These are phyloP conservation scores for Backusella parvicylindrica DNA, from an alignment of 192 early-diverging fungal genomes.

Conservation along the genomic window DNA sequence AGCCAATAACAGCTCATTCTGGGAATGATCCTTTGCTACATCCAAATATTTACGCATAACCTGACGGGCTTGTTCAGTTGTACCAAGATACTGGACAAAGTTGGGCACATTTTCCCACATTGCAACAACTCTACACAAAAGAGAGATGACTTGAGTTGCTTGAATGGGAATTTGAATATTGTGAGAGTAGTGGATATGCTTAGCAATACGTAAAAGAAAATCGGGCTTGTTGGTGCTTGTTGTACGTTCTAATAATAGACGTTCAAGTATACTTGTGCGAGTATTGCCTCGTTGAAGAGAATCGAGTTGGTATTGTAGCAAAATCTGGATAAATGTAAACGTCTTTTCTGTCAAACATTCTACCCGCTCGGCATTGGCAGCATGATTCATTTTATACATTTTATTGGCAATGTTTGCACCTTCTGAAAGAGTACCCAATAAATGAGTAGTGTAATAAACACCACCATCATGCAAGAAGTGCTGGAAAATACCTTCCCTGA, in stretches of 20 bases:
- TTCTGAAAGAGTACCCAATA: conserved; percentile 41
- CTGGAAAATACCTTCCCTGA: conserved; percentile 37
- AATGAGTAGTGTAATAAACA: conserved; percentile 39
- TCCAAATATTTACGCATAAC: conserved; percentile 23
- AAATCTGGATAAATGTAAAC: conserved; percentile 36
- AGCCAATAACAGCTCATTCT: conserved; percentile 17
- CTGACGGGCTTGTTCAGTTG: conserved; percentile 36
- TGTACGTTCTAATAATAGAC: conserved; percentile 41
- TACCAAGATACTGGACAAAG: conserved; percentile 48
- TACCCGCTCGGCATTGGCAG: conserved; percentile 8
- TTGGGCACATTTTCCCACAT: conserved; percentile 39
- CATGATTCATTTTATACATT: conserved; percentile 25
- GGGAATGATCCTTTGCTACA: conserved; percentile 15
- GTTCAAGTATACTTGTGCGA: conserved; percentile 37
- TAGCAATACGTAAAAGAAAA: conserved; percentile 36
- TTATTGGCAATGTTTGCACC: conserved; percentile 35
- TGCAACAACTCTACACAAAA: conserved; percentile 34
- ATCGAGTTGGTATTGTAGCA: conserved; percentile 31
- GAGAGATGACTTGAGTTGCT: conserved; percentile 42
- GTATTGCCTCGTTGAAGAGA: neutral
- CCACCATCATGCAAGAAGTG: conserved; percentile 49
- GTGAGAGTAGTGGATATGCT: conserved; percentile 35
- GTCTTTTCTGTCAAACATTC: conserved; percentile 35
- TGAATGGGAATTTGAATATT: conserved; percentile 30
- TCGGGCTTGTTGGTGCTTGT: conserved; percentile 32